These are phyloP conservation scores for Andrographis paniculata DNA, from an alignment of 305 asterid genomes.

Conservation along the genomic window DNA sequence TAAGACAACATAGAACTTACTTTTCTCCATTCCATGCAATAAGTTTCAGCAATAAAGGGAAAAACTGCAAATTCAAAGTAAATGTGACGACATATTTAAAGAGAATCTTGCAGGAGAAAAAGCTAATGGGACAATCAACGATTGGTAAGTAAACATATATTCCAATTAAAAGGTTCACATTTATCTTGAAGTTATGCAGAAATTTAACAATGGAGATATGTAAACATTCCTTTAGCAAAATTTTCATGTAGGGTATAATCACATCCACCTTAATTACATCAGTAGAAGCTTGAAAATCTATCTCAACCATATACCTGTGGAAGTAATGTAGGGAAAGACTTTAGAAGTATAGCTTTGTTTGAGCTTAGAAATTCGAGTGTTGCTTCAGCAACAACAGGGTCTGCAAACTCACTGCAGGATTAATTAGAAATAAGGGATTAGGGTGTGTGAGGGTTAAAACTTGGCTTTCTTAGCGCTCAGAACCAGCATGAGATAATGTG, in stretches of 20 bases:
- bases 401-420: conserved; percentile 88
- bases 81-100: conserved; percentile 12
- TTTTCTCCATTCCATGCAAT: conserved; percentile 96
- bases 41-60: conserved; percentile 83
- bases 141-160: background rate
- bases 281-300: conserved; percentile 11
- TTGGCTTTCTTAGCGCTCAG: conserved; percentile 2
- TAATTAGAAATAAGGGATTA: conserved; percentile 20
- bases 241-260: background rate
- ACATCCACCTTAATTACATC: conserved; percentile 1
- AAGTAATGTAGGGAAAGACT: conserved; percentile 64
- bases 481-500: conserved; percentile 4
- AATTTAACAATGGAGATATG: background rate
- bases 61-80: conserved; percentile 55
- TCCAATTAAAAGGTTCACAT: no score
- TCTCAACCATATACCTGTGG: conserved; percentile 59
- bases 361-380: conserved; percentile 68
- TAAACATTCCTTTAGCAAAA: background rate
- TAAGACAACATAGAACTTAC: conserved; percentile 34
- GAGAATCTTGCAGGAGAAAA: no score
- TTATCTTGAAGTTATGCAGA: no score
- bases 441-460: conserved; percentile 14
- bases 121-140: conserved; percentile 8
- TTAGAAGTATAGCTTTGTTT: conserved; percentile 56
- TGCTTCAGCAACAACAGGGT: conserved; percentile 86